Evolutionary conservation across 2,329 filamentous ascomycete genomes (phyloP).

Genomic region (Waltergamsia citrina): DNA sequence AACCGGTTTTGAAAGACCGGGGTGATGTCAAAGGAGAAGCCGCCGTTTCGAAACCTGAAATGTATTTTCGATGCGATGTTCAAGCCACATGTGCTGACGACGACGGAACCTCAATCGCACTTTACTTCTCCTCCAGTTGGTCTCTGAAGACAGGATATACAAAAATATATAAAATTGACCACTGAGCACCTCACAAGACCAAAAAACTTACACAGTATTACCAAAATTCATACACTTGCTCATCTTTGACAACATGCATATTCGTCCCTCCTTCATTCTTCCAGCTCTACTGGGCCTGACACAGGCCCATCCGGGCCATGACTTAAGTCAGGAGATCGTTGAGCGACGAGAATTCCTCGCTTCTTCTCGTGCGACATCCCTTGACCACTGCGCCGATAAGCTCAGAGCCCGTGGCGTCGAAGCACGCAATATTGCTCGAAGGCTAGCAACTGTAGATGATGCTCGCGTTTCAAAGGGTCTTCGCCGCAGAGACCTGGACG

Average conservation of each 20-base stretch:
- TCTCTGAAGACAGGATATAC: too few species aligned
- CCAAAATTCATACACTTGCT: too few species aligned
- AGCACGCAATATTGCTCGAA: slow-evolving; percentile 42
- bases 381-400: slow-evolving; percentile 32
- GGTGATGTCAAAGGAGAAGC: too few species aligned
- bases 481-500: slow-evolving; percentile 17
- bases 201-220: too few species aligned
- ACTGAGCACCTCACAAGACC: too few species aligned
- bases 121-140: too few species aligned
- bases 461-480: slow-evolving; percentile 18
- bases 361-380: slow-evolving; percentile 25
- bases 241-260: background rate
- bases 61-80: too few species aligned
- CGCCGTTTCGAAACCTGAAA: too few species aligned
- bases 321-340: slow-evolving; percentile 34
- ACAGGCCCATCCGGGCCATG: slow-evolving; percentile 38
- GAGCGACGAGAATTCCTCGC: slow-evolving; percentile 35
- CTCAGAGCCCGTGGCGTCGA: slow-evolving; percentile 37
- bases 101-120: too few species aligned
- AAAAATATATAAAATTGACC: too few species aligned
- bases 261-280: background rate
- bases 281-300: background rate
- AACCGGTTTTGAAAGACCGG: too few species aligned
- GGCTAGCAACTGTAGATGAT: slow-evolving; percentile 26
- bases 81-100: too few species aligned